These are phyloP conservation scores for Collybia sordida DNA, from an alignment of 768 basidiomycete species.

Conservation along the genomic window DNA sequence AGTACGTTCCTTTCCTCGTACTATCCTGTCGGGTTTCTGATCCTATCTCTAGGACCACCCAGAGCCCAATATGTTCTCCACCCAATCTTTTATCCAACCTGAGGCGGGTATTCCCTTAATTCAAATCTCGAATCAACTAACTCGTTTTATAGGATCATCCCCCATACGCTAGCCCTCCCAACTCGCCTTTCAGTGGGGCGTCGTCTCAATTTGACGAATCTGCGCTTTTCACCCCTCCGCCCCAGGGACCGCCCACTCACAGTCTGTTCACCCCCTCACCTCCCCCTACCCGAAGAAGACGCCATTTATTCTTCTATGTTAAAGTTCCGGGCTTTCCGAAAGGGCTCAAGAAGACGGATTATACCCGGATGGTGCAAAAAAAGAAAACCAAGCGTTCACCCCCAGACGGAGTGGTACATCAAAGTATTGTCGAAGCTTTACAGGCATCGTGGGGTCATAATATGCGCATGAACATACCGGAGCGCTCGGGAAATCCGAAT, in stretches of 20 bases:
- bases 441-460: conserved; percentile 14
- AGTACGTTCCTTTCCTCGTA: too few relatives aligned
- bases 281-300: background rate
- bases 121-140: too few relatives aligned
- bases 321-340: conserved; percentile 20
- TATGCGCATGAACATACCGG: background rate
- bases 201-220: conserved; percentile 1
- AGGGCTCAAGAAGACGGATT: conserved; percentile 10
- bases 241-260: conserved; percentile 9
- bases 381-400: background rate
- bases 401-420: background rate
- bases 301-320: conserved; percentile 20
- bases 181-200: background rate
- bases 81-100: too few relatives aligned
- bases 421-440: conserved; percentile 14
- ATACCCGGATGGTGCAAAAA: conserved; percentile 9
- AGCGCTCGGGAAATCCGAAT: too few relatives aligned
- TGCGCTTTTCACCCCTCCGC: conserved; percentile 6
- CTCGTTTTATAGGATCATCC: background rate
- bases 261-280: background rate
- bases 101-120: too few relatives aligned
- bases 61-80: too few relatives aligned
- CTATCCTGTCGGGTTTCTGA: too few relatives aligned
- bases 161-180: background rate
- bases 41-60: too few relatives aligned